Conservation (phyloP, 2,329 filamentous ascomycete genomes). For the Colletotrichum melonis region DNA sequence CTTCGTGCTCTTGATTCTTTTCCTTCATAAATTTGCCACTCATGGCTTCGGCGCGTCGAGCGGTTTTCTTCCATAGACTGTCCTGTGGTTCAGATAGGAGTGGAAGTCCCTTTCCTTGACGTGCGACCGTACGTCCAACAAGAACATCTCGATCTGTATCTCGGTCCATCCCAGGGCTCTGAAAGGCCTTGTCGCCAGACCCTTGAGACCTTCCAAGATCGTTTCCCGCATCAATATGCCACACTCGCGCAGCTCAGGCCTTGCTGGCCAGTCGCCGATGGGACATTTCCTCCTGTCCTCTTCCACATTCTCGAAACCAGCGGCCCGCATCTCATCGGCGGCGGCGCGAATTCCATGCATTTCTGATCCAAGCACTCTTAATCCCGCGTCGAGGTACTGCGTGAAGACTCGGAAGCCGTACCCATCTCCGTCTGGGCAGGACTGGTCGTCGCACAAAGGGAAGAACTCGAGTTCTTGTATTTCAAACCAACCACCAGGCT, state of each 20-base stretch:
- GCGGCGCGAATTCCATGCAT: conserved; percentile 52
- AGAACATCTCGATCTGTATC: conserved; percentile 56
- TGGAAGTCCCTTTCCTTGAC: conserved; percentile 50
- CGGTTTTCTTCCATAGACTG: conserved; percentile 53
- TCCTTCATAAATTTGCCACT: neutral
- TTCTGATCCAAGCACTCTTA: conserved; percentile 55
- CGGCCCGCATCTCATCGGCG: conserved; percentile 47
- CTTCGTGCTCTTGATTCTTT: neutral
- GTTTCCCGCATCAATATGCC: conserved; percentile 58
- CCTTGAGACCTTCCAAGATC: conserved; percentile 52
- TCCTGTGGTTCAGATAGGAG: conserved; percentile 53
- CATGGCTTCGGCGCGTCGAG: neutral
- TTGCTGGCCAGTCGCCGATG: conserved; percentile 58
- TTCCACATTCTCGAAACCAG: conserved; percentile 55
- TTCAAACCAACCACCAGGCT: conserved; percentile 64
- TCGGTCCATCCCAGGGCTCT: conserved; percentile 53
- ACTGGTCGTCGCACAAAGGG: conserved; percentile 57
- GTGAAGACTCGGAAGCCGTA: conserved; percentile 62
- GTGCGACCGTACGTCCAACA: conserved; percentile 53
- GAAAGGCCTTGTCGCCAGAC: conserved; percentile 51
- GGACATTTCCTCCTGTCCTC: conserved; percentile 59
- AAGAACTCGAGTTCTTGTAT: conserved; percentile 58
- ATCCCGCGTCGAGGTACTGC: conserved; percentile 51
- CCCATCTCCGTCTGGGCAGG: conserved; percentile 50
- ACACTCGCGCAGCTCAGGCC: conserved; percentile 50